These are phyloP conservation scores for Setaria italica DNA, from an alignment of 202 grass and related monocot species.

Conservation along the genomic window DNA sequence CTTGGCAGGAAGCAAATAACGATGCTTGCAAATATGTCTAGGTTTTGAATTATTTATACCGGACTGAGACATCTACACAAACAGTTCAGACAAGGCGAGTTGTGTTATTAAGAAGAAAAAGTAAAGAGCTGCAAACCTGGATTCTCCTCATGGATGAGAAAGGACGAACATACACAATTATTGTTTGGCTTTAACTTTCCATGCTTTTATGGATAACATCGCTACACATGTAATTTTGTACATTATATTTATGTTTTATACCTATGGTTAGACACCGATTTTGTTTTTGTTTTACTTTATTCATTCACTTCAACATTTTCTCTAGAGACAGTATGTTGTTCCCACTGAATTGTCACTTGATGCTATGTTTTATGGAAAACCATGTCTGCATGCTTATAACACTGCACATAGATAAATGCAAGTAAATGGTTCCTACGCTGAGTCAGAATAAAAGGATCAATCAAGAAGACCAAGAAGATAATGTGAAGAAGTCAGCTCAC, in stretches of 20 bases:
- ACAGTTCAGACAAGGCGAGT: not conserved
- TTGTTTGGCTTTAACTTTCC: not conserved
- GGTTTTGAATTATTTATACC: not conserved
- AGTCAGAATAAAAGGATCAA: constrained; percentile 1
- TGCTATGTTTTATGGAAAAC: constrained; percentile 6
- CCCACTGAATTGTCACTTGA: not conserved
- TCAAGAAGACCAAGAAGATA: not conserved
- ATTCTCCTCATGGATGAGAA: not conserved
- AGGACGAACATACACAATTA: not conserved
- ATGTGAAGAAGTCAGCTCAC: not conserved
- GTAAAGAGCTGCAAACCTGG: constrained; percentile 32
- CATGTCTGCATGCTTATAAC: not conserved
- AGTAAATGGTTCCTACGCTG: constrained; percentile 16
- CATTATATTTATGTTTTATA: not conserved
- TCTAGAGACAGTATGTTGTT: not conserved
- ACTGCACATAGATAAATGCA: not conserved
- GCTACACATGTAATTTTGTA: constrained; percentile 1
- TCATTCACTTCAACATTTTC: not conserved
- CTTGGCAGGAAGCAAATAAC: not conserved
- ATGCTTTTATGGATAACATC: not conserved
- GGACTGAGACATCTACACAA: not conserved
- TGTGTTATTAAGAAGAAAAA: constrained; percentile 15
- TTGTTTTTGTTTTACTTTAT: not conserved
- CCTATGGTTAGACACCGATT: not conserved
- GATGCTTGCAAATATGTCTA: not conserved